A percentile compares a stretch with the other conserved stretches of the same genome.
Conservation (phyloP, 176 grass and related monocot genomes). For the Triticum aestivum region IWGSC_CS_RefSeq_v2.1 NC_057798.1:190427387-190427886, state of each 20-base stretch:
- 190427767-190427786: constrained; percentile 41
- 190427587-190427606: constrained; percentile 14
- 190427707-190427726: constrained; percentile 13
- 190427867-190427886: constrained; percentile 17
- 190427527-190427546: constrained; percentile 16
- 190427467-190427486: constrained; percentile 2
- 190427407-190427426: constrained; percentile 43
- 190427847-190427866: constrained; percentile 22
- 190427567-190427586: constrained; percentile 14
- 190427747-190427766: constrained; percentile 7
- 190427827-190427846: constrained; percentile 64
- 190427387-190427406: constrained; percentile 90
- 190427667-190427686: constrained; percentile 80
- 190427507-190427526: constrained; percentile 13
- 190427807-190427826: constrained; percentile 79
- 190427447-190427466: background rate
- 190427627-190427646: constrained; percentile 87
- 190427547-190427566: background rate
- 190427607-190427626: constrained; percentile 49
- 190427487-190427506: background rate
- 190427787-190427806: constrained; percentile 78
- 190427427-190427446: constrained; percentile 2
- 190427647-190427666: constrained; percentile 95
- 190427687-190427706: constrained; percentile 84
- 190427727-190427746: background rate